Conservation (phyloP, 345 rosid species). For the Dipteronia sinensis region DNA sequence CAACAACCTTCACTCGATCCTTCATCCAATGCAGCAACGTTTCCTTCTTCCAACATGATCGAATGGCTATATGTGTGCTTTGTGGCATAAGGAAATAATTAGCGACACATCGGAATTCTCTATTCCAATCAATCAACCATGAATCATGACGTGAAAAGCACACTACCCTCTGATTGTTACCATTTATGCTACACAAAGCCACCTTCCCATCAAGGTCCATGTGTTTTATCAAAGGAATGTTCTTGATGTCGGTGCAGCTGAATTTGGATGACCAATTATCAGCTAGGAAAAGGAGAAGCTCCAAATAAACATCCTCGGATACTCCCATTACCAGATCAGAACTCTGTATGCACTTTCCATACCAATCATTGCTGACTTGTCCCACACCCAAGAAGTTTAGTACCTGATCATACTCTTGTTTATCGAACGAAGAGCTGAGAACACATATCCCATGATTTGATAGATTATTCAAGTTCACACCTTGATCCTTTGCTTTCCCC, state of each 20-base stretch:
- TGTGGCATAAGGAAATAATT: slow-evolving; percentile 49
- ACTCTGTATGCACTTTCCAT: slow-evolving; percentile 57
- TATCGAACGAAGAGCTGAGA: slow-evolving; percentile 53
- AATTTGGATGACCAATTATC: slow-evolving; percentile 54
- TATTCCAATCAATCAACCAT: slow-evolving; percentile 65
- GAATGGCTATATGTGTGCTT: slow-evolving; percentile 38
- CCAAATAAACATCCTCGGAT: slow-evolving; percentile 47
- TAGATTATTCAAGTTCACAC: slow-evolving; percentile 55
- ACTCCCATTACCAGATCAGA: slow-evolving; percentile 53
- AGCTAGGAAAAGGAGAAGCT: slow-evolving; percentile 53
- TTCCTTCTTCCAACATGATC: slow-evolving; percentile 20
- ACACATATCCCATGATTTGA: slow-evolving; percentile 59
- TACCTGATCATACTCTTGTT: slow-evolving; percentile 29
- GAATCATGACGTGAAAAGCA: slow-evolving; percentile 25
- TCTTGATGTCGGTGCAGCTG: slow-evolving; percentile 26
- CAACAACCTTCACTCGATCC: slow-evolving; percentile 11
- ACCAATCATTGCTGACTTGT: slow-evolving; percentile 52
- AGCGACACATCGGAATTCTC: slow-evolving; percentile 40
- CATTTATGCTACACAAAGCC: slow-evolving; percentile 36
- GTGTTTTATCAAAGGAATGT: slow-evolving; percentile 57
- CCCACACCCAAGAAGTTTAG: slow-evolving; percentile 56
- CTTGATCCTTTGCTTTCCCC: slow-evolving; percentile 47
- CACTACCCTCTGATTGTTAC: slow-evolving; percentile 3
- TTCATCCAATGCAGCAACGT: slow-evolving; percentile 46
- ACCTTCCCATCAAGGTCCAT: slow-evolving; percentile 37